Conservation (phyloP, 2,329 filamentous ascomycete species). For the Pezicula carpinea region DNA sequence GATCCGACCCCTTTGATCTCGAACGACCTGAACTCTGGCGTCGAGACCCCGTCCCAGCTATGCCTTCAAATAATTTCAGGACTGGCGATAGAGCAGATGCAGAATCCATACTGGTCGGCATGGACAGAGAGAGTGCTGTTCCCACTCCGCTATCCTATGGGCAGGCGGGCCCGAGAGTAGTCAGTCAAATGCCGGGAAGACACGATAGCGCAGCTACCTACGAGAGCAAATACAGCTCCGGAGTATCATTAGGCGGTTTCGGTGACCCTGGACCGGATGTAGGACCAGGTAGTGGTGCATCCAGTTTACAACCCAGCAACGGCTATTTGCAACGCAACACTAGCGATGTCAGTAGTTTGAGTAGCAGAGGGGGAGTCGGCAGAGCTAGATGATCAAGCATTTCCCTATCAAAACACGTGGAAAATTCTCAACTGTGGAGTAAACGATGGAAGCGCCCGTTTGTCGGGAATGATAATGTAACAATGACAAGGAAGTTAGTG, state of each 20-base stretch:
- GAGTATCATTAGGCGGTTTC: slow-evolving; percentile 34
- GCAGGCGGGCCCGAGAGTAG: neutral
- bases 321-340: neutral
- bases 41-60: neutral
- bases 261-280: slow-evolving; percentile 52
- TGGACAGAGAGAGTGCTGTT: neutral
- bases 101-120: neutral
- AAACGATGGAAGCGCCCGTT: no score
- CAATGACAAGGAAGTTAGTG: neutral
- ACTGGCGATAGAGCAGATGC: neutral
- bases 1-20: slow-evolving; percentile 62
- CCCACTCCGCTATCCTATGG: slow-evolving; percentile 4
- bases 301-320: slow-evolving; percentile 5
- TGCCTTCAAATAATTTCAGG: neutral
- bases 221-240: slow-evolving; percentile 23
- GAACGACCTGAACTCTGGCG: slow-evolving; percentile 45
- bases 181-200: neutral
- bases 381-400: slow-evolving; percentile 11
- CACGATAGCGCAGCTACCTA: slow-evolving; percentile 11
- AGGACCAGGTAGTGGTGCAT: slow-evolving; percentile 31
- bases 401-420: slow-evolving; percentile 7
- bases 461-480: neutral
- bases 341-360: slow-evolving; percentile 13
- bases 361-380: slow-evolving; percentile 18
- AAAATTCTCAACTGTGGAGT: no score